phyloP scores from a whole-genome alignment of 2,329 filamentous ascomycete species.

The Dendryphion nanum region DNA sequence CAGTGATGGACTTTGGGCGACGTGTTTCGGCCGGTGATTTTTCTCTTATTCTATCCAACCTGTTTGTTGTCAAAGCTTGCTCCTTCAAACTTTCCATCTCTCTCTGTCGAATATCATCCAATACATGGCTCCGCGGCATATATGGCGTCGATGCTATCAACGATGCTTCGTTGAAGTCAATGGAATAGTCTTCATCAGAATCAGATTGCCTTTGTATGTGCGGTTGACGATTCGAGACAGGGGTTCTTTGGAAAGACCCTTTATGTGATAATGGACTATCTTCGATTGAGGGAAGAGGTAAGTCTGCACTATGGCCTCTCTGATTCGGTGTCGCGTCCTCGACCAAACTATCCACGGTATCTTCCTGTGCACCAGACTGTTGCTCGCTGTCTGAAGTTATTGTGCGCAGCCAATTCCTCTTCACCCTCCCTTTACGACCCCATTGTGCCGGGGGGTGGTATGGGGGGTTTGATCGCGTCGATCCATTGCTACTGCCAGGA shows the following conservation, averaged over 20 bases:
- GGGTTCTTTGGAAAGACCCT: constrained; percentile 26
- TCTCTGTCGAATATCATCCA: constrained; percentile 45
- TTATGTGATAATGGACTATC: constrained; percentile 43
- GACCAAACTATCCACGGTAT: constrained; percentile 10
- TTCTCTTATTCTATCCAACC: constrained; percentile 27
- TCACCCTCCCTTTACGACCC: constrained; percentile 46
- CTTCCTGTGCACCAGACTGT: constrained; percentile 18
- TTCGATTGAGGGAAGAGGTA: constrained; percentile 41
- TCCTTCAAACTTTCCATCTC: constrained; percentile 42
- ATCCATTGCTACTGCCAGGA: constrained; percentile 37
- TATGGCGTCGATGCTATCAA: constrained; percentile 50
- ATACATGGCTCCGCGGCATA: constrained; percentile 38
- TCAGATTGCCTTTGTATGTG: constrained; percentile 15
- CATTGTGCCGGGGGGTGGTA: constrained; percentile 46
- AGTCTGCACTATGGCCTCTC: constrained; percentile 14
- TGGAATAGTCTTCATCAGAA: constrained; percentile 36
- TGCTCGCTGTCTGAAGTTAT: constrained; percentile 31
- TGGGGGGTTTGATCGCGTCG: constrained; percentile 41
- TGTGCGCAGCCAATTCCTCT: constrained; percentile 44
- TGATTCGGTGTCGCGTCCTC: constrained; percentile 11
- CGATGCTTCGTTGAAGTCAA: constrained; percentile 47
- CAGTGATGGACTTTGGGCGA: constrained; percentile 14
- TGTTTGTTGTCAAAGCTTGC: constrained; percentile 29
- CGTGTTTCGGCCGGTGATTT: constrained; percentile 27
- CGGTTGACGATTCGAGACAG: constrained; percentile 15